phyloP scores from a whole-genome alignment of 1,139 yeast species.

The Arxiozyma slooffiae region DNA sequence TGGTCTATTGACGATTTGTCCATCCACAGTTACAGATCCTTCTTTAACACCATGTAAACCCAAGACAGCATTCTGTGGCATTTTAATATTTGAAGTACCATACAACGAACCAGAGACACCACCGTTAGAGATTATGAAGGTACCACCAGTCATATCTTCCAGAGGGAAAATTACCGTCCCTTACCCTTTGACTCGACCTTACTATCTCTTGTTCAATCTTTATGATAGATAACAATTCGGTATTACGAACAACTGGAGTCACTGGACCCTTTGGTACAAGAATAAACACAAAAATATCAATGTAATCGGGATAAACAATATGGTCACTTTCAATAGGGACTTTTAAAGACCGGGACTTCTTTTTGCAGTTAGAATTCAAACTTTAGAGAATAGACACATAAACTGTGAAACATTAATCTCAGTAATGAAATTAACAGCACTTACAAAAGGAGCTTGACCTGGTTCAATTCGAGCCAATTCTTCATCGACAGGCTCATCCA shows the following conservation, averaged over 20 bases:
- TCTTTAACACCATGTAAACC: constrained; percentile 97
- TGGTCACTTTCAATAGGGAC: constrained; percentile 94
- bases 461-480: constrained; percentile 83
- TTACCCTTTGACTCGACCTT: constrained; percentile 80
- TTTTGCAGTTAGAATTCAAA: constrained; percentile 85
- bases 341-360: constrained; percentile 90
- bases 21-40: constrained; percentile 94
- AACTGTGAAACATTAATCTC: constrained; percentile 33
- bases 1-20: constrained; percentile 94
- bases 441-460: constrained; percentile 83
- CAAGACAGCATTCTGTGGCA: constrained; percentile 96
- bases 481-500: constrained; percentile 94
- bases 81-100: constrained; percentile 97
- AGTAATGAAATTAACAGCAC: constrained; percentile 35
- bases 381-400: constrained; percentile 98
- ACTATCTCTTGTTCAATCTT: constrained; percentile 85
- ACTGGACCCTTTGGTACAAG: constrained; percentile 99
- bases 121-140: constrained; percentile 97
- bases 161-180: constrained; percentile 93
- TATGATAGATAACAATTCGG: constrained; percentile 79
- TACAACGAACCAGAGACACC: constrained; percentile 97
- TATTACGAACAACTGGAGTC: constrained; percentile 96
- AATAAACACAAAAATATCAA: constrained; percentile 91
- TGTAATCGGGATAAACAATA: constrained; percentile 91
- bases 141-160: constrained; percentile 99